Conservation (phyloP, 2,329 filamentous ascomycete genomes). For the Aspergillus novoparasiticus region DNA sequence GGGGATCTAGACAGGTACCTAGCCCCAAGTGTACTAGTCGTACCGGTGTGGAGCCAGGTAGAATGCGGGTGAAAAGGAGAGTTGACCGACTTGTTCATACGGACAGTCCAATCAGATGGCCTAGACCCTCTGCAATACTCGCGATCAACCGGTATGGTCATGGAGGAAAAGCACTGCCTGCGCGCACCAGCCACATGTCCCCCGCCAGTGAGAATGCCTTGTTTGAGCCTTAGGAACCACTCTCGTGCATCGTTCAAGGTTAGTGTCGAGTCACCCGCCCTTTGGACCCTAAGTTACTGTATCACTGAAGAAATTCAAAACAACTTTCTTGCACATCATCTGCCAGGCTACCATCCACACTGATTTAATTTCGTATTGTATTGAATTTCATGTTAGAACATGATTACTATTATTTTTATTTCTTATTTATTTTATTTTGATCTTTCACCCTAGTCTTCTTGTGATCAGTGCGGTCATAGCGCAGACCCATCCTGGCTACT, state of each 20-base stretch:
- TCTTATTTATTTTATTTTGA: not conserved
- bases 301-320: not conserved
- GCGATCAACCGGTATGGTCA: slow-evolving; percentile 1
- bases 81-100: not conserved
- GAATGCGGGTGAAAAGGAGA: not conserved
- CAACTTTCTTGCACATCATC: slow-evolving; percentile 6
- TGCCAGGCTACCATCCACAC: slow-evolving; percentile 9
- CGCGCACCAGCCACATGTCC: slow-evolving; percentile 7
- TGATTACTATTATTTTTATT: not conserved
- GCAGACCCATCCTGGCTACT: not conserved
- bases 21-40: not conserved
- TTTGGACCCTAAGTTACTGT: not conserved
- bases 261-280: slow-evolving; percentile 2
- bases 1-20: not conserved
- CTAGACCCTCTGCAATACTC: not conserved
- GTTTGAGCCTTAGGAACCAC: slow-evolving; percentile 4
- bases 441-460: slow-evolving; percentile 6
- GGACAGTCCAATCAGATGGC: slow-evolving; percentile 3
- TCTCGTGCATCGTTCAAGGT: not conserved
- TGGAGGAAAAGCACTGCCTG: slow-evolving; percentile 6
- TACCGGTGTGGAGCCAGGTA: not conserved
- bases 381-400: not conserved
- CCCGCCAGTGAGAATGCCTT: not conserved
- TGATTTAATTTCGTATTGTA: not conserved
- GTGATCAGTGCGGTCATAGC: slow-evolving; percentile 26